phyloP scores from a whole-genome alignment of 805 yeast genomes.

The Saturnispora serradocipensis region DNA sequence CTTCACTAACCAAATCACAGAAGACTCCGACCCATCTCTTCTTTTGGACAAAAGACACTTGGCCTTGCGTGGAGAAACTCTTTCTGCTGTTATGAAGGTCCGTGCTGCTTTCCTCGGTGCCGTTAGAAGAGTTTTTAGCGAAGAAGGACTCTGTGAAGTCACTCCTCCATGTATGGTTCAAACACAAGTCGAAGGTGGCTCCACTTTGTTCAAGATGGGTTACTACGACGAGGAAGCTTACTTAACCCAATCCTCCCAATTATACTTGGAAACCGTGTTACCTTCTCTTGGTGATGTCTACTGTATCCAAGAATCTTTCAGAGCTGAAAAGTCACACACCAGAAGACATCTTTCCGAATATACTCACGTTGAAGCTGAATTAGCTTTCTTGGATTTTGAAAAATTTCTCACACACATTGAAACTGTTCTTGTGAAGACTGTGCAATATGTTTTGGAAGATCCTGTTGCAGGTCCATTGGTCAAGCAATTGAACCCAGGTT shows the following conservation, averaged over 20 bases:
- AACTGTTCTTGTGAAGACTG: slow-evolving; percentile 56
- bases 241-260: slow-evolving; percentile 93
- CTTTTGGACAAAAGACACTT: slow-evolving; percentile 92
- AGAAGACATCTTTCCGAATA: slow-evolving; percentile 96
- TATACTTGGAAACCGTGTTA: slow-evolving; percentile 91
- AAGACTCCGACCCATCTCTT: slow-evolving; percentile 86
- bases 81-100: slow-evolving; percentile 88
- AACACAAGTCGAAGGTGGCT: slow-evolving; percentile 99
- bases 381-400: slow-evolving; percentile 79
- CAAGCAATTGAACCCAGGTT: slow-evolving; percentile 86
- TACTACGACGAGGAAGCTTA: slow-evolving; percentile 97
- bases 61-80: slow-evolving; percentile 91
- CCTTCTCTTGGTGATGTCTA: slow-evolving; percentile 96
- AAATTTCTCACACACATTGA: slow-evolving; percentile 83
- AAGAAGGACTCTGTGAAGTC: slow-evolving; percentile 75
- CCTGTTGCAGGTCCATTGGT: slow-evolving; percentile 88
- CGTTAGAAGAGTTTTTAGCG: slow-evolving; percentile 67
- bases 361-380: slow-evolving; percentile 94
- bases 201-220: slow-evolving; percentile 84
- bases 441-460: slow-evolving; percentile 74
- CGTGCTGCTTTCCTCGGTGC: slow-evolving; percentile 72
- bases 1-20: slow-evolving; percentile 88
- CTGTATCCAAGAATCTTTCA: slow-evolving; percentile 96
- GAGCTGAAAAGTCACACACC: slow-evolving; percentile 98
- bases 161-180: slow-evolving; percentile 99